Evolutionary conservation across 78 protist species (phyloP), one percentile per base, ranked within the genome.

Genomic region (Protostelium mycophagum): DNA sequence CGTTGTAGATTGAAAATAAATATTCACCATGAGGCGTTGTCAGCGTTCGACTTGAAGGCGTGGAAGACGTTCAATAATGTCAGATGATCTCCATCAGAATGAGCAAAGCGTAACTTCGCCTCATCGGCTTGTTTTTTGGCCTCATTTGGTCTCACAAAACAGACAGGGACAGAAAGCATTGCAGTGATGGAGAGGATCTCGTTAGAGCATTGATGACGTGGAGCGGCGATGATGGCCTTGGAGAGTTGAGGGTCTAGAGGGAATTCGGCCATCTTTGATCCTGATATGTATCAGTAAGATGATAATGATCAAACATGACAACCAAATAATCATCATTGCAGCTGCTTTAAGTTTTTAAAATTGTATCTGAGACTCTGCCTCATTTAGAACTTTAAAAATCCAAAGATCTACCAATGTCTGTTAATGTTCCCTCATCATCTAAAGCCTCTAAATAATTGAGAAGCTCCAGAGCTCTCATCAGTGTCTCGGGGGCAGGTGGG

Each of bases 181-280:
- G 99, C 97, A 0, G 93, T 96, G 28, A 99, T 93, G 10, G 98
- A 86, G 63, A 99, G 95, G 0, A 96, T 91, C 91, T 99, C 99
- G 85, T 98, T 95, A 29, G 97, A 92, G 88, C 99, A 98, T 39
- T 91, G 84, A 90, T 84, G 36, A 39, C 90, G 63, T 0, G 97
- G 84, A 1, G 93, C 31, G 0, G 93, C 91, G 0, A 98, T 84
- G 31, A 97, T 88, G 97, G 97, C 93, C 91, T 98, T 98, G 1
- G 99, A 83, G 37, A 99, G 89, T 94, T 97, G 98, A 37, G 99
- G 99, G 86, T 99, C 99, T 83, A 99, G 96, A 28, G 99, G 99
- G 88, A 98, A 98, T 89, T 97, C 99, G 38, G 98, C 86, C 98
- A 98, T 98, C 84, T 90, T 87, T 31, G 88, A 35, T 5, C 73